These are phyloP conservation scores for Naganishia friedmannii DNA, from an alignment of 768 basidiomycete genomes.

Conservation along the genomic window DNA sequence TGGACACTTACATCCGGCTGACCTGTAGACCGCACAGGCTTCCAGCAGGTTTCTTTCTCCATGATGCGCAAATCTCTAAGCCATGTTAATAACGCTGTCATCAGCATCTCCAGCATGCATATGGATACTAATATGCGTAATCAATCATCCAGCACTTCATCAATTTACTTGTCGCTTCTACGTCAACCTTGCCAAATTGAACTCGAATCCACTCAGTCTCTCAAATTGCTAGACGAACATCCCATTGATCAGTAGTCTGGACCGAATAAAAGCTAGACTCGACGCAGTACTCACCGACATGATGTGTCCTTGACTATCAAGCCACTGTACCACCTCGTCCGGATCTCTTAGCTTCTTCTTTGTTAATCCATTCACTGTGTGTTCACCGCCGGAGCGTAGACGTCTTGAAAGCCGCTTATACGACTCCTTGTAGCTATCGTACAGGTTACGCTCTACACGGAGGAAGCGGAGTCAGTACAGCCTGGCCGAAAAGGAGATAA, in stretches of 20 bases:
- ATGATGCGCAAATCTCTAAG: not conserved
- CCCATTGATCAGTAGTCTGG: not conserved
- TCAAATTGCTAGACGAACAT: slow-evolving; percentile 1
- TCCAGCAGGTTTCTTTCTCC: too few species aligned
- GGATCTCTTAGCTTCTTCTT: slow-evolving; percentile 35
- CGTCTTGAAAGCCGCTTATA: slow-evolving; percentile 47
- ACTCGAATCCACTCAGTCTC: slow-evolving; percentile 17
- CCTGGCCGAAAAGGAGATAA: slow-evolving; percentile 62
- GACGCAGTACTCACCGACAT: slow-evolving; percentile 34
- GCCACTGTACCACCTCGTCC: slow-evolving; percentile 44
- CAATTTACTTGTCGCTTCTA: not conserved
- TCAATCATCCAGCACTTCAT: too few species aligned
- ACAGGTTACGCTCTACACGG: slow-evolving; percentile 38
- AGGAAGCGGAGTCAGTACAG: slow-evolving; percentile 56
- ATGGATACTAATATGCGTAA: too few species aligned
- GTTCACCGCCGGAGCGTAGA: slow-evolving; percentile 62
- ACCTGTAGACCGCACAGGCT: too few species aligned
- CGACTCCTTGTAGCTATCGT: slow-evolving; percentile 34
- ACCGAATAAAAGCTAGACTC: too few species aligned
- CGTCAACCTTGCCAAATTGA: slow-evolving; percentile 10
- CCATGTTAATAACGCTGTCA: not conserved
- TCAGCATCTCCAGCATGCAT: not conserved
- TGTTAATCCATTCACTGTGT: slow-evolving; percentile 24
- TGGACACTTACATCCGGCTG: too few species aligned
- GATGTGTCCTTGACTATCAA: slow-evolving; percentile 42